A percentile compares a stretch with the other conserved stretches of the same genome.
phyloP scores from a whole-genome alignment of 176 grass and related monocot genomes.

The Stipa capillata region DNA sequence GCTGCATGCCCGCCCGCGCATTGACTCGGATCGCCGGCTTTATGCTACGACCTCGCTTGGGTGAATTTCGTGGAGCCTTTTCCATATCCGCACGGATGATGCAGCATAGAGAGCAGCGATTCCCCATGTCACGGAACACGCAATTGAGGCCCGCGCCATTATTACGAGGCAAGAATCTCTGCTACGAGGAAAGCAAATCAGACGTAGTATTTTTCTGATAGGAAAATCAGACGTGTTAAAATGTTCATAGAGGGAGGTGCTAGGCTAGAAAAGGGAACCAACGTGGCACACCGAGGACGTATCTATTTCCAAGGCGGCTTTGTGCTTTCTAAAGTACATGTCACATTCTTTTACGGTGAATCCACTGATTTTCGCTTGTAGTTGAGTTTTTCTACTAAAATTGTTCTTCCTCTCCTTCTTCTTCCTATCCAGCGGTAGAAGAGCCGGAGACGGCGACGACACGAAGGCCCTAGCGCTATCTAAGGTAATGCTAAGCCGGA shows the following conservation, averaged over 20 bases:
- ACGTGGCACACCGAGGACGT: neutral
- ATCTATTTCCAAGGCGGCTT: neutral
- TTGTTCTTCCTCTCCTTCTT: no score
- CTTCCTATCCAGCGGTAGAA: no score
- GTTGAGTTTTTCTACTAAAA: no score
- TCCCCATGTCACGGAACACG: neutral
- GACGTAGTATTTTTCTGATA: no score
- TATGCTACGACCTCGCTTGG: neutral
- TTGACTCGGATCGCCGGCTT: constrained; percentile 6
- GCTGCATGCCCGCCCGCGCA: neutral
- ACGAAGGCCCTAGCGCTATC: no score
- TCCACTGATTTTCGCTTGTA: no score
- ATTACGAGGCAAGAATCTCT: neutral
- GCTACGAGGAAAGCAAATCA: neutral
- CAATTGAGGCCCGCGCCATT: neutral
- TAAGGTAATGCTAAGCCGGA: no score
- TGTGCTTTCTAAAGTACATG: no score
- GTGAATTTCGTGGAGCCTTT: neutral
- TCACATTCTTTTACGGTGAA: no score
- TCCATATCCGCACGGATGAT: constrained; percentile 18
- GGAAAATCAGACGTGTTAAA: no score
- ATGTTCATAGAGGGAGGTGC: neutral
- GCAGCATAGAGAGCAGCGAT: constrained; percentile 7
- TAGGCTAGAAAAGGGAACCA: neutral
- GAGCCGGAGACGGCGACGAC: no score